Base-by-base conservation (phyloP, 2,329 filamentous ascomycete species). In the Cladosporium austrohemisphaericum region DNA sequence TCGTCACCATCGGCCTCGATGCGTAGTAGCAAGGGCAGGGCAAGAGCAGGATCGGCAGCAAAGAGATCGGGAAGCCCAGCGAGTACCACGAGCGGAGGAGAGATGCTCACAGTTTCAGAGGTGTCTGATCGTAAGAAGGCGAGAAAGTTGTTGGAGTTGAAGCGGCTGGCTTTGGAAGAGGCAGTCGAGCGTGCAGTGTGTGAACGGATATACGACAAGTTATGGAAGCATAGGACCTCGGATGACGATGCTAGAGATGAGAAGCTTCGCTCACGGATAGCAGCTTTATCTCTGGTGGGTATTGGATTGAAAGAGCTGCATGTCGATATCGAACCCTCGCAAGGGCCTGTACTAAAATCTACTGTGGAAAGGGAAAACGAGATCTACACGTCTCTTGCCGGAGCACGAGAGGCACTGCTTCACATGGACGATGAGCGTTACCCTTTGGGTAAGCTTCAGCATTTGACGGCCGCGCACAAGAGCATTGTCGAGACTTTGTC, bases 231-330 rank as follows among this genome's bases (percentile, higher is more conserved):
- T 66, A 82, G 86, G 52, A 93, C 79, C 65, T 95, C 92, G 0
- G 84, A 97, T 61, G 93, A 98, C 64, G 92, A 96, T 68, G 91
- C 93, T 10, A 81, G 92, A 62, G 93, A 98, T 65, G 91, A 95
- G 61, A 96, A 95, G 65, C 75, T 98, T 43, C 82, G 93, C 23
- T 98, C 93, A 8, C 93, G 95, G 62, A 96, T 91, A 1, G 92
- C 92, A 16, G 90, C 93, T 1, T 72, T 98, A 36, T 80, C 86
- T 2, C 75, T 98, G n/a, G 88, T 98, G 14, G 92, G 90, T 1
- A 96, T 98, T 62, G 88, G 89, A 2, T 74, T 93, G 45, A 83
- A 81, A 54, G 93, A 98, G 63, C 74, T 98, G 9, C 87, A 89
- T 3, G 79, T 95, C 47, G 85, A 93, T 52, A 71, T 88, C 8